Evolutionary conservation across 192 early-diverging fungal genomes (phyloP).

Genomic region (Nowakowskiella sp.): DNA sequence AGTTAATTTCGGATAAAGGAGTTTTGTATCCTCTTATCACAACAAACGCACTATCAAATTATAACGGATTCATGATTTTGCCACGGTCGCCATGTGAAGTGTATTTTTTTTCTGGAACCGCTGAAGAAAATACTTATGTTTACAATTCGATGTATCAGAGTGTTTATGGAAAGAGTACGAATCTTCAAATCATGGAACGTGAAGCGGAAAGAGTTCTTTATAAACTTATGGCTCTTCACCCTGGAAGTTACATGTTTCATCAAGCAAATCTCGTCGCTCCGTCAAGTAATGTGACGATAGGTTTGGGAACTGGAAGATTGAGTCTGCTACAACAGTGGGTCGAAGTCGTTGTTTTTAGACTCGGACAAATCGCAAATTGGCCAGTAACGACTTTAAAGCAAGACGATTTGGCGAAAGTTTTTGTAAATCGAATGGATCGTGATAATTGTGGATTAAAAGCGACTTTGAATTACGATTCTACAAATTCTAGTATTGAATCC

Average conservation of each 20-base stretch:
- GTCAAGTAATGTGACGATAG: slow-evolving; percentile 16
- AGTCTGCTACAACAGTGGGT: slow-evolving; percentile 22
- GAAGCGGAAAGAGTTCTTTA: slow-evolving; percentile 19
- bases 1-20: slow-evolving; percentile 7
- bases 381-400: no score
- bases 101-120: slow-evolving; percentile 24
- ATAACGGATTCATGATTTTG: slow-evolving; percentile 31
- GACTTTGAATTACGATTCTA: no score
- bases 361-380: no score
- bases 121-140: slow-evolving; percentile 8
- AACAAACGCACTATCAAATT: slow-evolving; percentile 28
- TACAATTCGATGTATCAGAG: slow-evolving; percentile 22
- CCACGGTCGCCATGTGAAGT: slow-evolving; percentile 28
- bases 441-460: no score
- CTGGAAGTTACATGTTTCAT: slow-evolving; percentile 32
- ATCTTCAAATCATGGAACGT: slow-evolving; percentile 24
- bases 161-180: slow-evolving; percentile 11
- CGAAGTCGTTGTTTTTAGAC: no score
- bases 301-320: slow-evolving; percentile 14
- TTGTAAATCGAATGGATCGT: no score
- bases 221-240: slow-evolving; percentile 22
- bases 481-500: no score
- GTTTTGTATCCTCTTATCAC: slow-evolving; percentile 24
- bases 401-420: no score
- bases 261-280: slow-evolving; percentile 29